Evolutionary conservation across 495 filamentous ascomycete genomes (phyloP), one percentile per base, ranked within the genome.

Genomic region (Podospora tetraspora): DNA sequence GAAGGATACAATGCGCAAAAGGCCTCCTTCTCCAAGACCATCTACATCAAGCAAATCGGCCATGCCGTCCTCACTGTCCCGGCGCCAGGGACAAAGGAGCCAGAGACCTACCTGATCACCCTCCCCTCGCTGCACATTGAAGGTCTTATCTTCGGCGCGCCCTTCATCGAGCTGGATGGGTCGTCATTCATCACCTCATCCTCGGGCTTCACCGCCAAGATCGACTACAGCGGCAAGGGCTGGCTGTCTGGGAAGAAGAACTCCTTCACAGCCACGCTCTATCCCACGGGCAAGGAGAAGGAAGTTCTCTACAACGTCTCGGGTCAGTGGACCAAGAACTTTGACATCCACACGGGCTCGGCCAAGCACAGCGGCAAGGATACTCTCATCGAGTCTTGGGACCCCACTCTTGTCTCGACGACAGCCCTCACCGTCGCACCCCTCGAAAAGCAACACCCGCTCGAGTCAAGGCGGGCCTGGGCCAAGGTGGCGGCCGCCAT

Each of bases 1-100:
- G 88, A 96, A 84, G 95, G 96, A 66, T 97, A 97, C 81, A 97
- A 97, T 72, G 96, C 91, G n/a, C 96, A 97, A 74, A 98, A 97
- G 77, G 95, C 93, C 8, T 93, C 90, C 24, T 97, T 98, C 77
- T 91, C 90, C 32, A 89, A 90, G 62, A 96, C 94, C 12, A 97
- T 99, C 78, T 89, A 94, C 71, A 89, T 99, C 75, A 96, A 95
- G 80, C 94, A 98, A 83, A 90, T 97, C 78, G 95, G 95, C 65
- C 94, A 98, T 73, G 93, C 94, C n/a, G 80, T 96, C 22, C 86
- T 93, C 62, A 88, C 91, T 29, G 79, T 97, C 65, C 90, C 92
- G 61, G 79, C 79, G 29, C 81, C 84, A 25, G 79, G 79, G 30
- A 80, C 82, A 63, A 83, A 64, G 24, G 74, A 80, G 72, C 79